These are phyloP conservation scores for Flaveria linearis DNA, from an alignment of 129 eudicot genomes.

Conservation along the genomic window DNA sequence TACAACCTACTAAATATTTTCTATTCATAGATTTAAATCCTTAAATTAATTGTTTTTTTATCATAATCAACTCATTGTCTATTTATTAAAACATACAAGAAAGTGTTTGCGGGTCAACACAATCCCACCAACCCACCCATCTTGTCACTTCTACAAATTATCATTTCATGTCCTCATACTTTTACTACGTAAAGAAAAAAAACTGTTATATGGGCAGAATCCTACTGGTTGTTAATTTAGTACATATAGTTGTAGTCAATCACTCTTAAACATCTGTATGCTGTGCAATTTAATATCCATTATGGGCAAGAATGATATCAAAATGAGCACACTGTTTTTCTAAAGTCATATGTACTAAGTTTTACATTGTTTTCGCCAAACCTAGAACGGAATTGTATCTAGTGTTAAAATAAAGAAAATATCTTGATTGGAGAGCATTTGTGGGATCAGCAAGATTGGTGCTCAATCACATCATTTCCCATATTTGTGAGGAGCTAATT, in stretches of 20 bases:
- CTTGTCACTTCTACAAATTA: background rate
- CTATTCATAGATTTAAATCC: background rate
- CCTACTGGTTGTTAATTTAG: no score
- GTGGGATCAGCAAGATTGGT: no score
- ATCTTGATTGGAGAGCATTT: no score
- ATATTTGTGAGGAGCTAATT: no score
- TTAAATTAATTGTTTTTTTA: background rate
- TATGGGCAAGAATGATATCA: background rate
- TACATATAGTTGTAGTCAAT: background rate
- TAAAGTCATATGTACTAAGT: constrained; percentile 4
- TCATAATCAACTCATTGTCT: background rate
- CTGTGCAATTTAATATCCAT: background rate
- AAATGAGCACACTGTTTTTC: background rate
- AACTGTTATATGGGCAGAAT: no score
- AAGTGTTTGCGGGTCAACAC: background rate
- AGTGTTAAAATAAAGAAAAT: no score
- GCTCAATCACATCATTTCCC: no score
- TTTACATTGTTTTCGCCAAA: constrained; percentile 1
- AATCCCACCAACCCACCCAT: background rate
- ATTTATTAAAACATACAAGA: background rate
- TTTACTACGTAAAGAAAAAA: no score
- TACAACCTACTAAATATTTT: background rate
- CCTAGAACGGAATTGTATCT: background rate
- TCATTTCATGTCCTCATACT: background rate
- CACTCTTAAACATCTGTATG: background rate